phyloP scores from a whole-genome alignment of 2,329 filamentous ascomycete genomes.

The Penicillium sp. region DNA sequence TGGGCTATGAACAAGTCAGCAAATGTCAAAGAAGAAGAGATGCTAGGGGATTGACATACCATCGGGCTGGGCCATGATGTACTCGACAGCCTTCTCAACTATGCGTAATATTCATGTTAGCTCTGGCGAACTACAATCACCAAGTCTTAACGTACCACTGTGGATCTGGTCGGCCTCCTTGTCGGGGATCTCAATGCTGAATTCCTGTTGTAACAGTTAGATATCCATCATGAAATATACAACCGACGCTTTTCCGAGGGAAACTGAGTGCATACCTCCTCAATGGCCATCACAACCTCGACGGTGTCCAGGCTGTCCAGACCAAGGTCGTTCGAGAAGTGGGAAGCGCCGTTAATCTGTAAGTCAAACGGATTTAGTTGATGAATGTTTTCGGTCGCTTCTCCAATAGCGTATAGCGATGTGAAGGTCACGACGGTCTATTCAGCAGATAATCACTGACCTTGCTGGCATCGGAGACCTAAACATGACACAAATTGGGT shows the following conservation, averaged over 20 bases:
- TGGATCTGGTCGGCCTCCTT: constrained; percentile 94
- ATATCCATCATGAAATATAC: constrained; percentile 10
- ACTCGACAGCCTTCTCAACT: constrained; percentile 94
- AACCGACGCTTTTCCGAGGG: constrained; percentile 9
- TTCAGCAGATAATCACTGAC: constrained; percentile 27
- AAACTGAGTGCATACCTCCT: constrained; percentile 65
- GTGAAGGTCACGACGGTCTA: constrained; percentile 1
- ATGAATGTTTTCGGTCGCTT: constrained; percentile 9
- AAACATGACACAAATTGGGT: constrained; percentile 2
- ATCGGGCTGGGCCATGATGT: constrained; percentile 90
- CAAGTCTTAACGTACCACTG: constrained; percentile 66
- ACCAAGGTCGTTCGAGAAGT: constrained; percentile 97
- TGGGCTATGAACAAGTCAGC: constrained; percentile 33
- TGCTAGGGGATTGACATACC: constrained; percentile 58
- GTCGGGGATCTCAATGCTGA: constrained; percentile 96
- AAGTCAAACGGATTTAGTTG: constrained; percentile 24
- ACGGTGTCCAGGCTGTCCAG: constrained; percentile 97
- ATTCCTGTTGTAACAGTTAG: constrained; percentile 53
- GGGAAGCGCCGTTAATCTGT: constrained; percentile 77
- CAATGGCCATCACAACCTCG: constrained; percentile 99
- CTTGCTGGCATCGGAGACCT: constrained; percentile 43
- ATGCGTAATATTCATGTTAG: constrained; percentile 21
- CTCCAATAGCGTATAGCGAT: neutral
- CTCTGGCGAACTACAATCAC: neutral
- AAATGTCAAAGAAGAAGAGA: neutral